Conservation (phyloP, 306 rosid genomes). For the Corylus americana region DNA sequence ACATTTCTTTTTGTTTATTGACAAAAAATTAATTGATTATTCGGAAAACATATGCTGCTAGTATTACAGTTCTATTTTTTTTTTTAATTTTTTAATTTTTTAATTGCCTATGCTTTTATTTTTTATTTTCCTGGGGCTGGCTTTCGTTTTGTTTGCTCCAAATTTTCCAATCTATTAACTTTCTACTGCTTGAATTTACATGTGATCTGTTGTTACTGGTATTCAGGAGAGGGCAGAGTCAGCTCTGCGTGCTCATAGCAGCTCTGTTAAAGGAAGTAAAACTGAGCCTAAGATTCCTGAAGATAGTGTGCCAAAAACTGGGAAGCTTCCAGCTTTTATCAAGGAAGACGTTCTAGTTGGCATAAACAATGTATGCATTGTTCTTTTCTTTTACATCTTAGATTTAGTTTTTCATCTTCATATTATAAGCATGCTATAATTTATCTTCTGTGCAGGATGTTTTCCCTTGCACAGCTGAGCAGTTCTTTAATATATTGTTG, state of each 20-base stretch:
- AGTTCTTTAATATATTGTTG: conserved; percentile 64
- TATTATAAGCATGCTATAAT: conserved; percentile 30
- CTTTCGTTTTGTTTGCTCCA: not conserved
- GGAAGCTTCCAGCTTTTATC: conserved; percentile 61
- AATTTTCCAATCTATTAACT: conserved; percentile 1
- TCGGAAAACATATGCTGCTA: not conserved
- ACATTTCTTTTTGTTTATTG: not conserved
- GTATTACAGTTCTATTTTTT: not conserved
- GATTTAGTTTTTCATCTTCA: conserved; percentile 19
- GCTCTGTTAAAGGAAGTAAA: conserved; percentile 67
- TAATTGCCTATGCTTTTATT: not conserved
- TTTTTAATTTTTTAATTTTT: too few relatives aligned
- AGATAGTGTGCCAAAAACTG: conserved; percentile 52
- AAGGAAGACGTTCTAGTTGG: conserved; percentile 75
- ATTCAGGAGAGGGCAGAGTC: conserved; percentile 86
- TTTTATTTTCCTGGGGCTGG: not conserved
- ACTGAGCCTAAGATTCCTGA: conserved; percentile 50
- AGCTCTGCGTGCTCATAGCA: conserved; percentile 95
- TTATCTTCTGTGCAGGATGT: conserved; percentile 57
- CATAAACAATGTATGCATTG: conserved; percentile 68
- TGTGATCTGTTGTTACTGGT: conserved; percentile 28
- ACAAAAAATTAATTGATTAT: not conserved
- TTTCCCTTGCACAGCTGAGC: conserved; percentile 83
- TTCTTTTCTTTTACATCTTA: conserved; percentile 13
- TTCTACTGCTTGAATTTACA: conserved; percentile 6